phyloP scores from a whole-genome alignment of 441 rosid genomes.

The Corymbia citriodora region DNA sequence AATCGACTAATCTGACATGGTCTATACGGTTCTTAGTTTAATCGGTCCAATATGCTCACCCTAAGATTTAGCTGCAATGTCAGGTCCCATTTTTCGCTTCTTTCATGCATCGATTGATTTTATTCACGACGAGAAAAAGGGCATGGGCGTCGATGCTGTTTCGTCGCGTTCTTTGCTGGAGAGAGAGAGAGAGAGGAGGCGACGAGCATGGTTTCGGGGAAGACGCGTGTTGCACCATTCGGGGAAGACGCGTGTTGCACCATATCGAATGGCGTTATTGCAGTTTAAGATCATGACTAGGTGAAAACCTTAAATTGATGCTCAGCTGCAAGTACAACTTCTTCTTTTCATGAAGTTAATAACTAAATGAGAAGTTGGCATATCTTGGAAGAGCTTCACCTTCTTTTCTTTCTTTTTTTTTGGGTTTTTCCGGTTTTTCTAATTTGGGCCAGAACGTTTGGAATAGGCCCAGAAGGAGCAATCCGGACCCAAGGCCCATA shows the following conservation, averaged over 20 bases:
- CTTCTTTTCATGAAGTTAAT: not conserved
- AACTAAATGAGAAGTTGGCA: not conserved
- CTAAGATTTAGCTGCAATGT: accelerated
- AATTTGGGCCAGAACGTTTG: not conserved
- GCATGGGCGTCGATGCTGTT: not conserved
- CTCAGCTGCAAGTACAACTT: not conserved
- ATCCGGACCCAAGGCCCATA: not conserved
- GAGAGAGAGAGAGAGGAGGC: no score
- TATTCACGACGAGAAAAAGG: accelerated
- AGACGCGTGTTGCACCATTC: accelerated
- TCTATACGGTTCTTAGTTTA: no score
- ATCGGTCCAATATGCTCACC: no score
- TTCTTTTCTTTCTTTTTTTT: not conserved
- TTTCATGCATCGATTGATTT: not conserved
- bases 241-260: no score
- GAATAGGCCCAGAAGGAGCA: accelerated
- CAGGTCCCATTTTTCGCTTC: accelerated
- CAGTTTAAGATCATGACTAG: accelerated
- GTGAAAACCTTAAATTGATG: not conserved
- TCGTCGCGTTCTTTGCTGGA: not conserved
- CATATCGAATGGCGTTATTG: not conserved
- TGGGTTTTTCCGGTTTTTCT: not conserved
- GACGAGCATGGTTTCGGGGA: not conserved
- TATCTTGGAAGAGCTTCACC: accelerated
- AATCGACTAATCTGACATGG: accelerated